These are phyloP conservation scores for Aureobasidium subglaciale DNA, from an alignment of 2,329 filamentous ascomycete species.

Conservation along the genomic window DNA sequence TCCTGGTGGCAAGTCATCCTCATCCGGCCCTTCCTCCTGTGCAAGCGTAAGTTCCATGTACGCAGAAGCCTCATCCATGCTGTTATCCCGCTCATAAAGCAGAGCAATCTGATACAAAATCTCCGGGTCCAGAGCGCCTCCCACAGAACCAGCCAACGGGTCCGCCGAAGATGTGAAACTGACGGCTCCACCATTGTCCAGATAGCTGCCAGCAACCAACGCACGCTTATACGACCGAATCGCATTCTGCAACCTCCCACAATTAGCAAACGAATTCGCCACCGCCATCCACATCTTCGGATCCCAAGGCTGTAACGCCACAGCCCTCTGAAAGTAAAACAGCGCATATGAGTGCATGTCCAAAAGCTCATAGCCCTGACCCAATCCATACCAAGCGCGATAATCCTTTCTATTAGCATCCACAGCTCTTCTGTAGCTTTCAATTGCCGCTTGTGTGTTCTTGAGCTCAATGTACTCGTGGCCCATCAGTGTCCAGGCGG, in stretches of 20 bases:
- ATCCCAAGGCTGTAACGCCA: conserved; percentile 87
- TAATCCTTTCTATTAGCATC: conserved; percentile 96
- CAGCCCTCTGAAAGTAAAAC: conserved; percentile 96
- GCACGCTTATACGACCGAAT: conserved; percentile 95
- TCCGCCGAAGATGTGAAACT: conserved; percentile 43
- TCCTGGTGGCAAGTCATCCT: conserved; percentile 26
- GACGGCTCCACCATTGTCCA: conserved; percentile 55
- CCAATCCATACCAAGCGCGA: conserved; percentile 93
- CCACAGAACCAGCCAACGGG: conserved; percentile 40
- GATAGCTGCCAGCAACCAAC: conserved; percentile 78
- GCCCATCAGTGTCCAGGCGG: conserved; percentile 97
- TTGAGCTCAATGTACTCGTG: conserved; percentile 99
- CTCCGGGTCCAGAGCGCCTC: conserved; percentile 72
- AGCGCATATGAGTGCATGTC: conserved; percentile 97
- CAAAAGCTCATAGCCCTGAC: conserved; percentile 93
- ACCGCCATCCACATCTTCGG: conserved; percentile 99
- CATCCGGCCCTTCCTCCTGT: conserved; percentile 69
- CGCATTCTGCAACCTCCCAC: conserved; percentile 77
- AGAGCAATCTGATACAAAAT: conserved; percentile 82
- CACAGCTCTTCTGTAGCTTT: conserved; percentile 90
- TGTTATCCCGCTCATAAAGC: conserved; percentile 75
- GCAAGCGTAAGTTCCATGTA: conserved; percentile 96
- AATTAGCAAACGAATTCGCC: conserved; percentile 82
- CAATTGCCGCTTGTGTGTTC: conserved; percentile 95
- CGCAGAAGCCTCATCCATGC: conserved; percentile 71